A percentile compares a stretch with the other conserved stretches of the same genome.
phyloP scores from a whole-genome alignment of 2,329 filamentous ascomycete species.

The Cercospora brassicicola region DNA sequence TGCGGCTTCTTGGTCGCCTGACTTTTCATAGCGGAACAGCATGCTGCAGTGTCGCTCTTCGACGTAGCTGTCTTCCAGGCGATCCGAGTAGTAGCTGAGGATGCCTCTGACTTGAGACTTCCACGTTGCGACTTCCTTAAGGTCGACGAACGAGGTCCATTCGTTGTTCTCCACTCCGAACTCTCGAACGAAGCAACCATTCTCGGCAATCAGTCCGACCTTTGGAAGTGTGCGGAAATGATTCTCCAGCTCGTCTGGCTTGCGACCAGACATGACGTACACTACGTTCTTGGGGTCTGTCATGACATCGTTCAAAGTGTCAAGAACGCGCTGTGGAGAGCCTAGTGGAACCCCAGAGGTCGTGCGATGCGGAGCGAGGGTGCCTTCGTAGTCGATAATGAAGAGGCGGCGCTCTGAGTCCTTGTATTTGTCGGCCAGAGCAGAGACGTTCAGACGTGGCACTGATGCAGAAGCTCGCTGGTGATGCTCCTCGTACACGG shows the following conservation, averaged over 20 bases:
- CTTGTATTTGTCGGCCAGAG: slow-evolving; percentile 66
- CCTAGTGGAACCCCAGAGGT: slow-evolving; percentile 81
- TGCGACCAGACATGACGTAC: slow-evolving; percentile 90
- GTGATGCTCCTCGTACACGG: slow-evolving; percentile 80
- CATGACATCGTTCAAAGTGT: slow-evolving; percentile 77
- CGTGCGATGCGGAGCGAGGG: slow-evolving; percentile 81
- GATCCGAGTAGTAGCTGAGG: slow-evolving; percentile 84
- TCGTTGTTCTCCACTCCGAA: slow-evolving; percentile 55
- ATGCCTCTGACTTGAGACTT: slow-evolving; percentile 81
- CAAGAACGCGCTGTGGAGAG: slow-evolving; percentile 80
- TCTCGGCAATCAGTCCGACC: slow-evolving; percentile 88
- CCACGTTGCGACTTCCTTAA: slow-evolving; percentile 70
- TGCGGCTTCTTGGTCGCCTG: slow-evolving; percentile 73
- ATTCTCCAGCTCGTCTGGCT: slow-evolving; percentile 81
- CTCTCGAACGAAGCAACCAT: slow-evolving; percentile 84
- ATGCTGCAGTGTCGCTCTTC: slow-evolving; percentile 91
- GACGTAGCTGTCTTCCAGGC: slow-evolving; percentile 81
- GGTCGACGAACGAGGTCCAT: slow-evolving; percentile 79
- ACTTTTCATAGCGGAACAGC: slow-evolving; percentile 84
- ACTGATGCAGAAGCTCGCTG: slow-evolving; percentile 81
- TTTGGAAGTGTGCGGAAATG: slow-evolving; percentile 81
- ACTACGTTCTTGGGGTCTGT: slow-evolving; percentile 79
- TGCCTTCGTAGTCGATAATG: slow-evolving; percentile 91
- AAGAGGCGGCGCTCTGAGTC: slow-evolving; percentile 70
- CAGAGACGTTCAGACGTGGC: slow-evolving; percentile 72